Evolutionary conservation across 1,284 basidiomycete genomes (phyloP).

Genomic region (Tylopilus sp.): DNA sequence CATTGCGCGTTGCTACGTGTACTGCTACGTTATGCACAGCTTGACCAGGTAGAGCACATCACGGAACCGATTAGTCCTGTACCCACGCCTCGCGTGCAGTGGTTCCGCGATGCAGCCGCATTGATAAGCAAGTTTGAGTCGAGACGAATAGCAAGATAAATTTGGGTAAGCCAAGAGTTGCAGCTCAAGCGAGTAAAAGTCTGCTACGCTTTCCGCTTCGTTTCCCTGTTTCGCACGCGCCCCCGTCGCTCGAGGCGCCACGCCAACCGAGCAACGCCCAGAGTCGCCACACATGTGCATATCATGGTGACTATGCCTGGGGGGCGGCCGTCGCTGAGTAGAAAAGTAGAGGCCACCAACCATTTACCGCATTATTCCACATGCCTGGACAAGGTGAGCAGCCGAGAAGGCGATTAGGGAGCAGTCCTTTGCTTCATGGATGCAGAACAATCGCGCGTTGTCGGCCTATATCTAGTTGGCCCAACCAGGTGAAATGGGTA

Average conservation of each 20-base stretch:
- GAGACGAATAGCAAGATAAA: not conserved
- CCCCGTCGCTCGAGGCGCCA: constrained; percentile 55
- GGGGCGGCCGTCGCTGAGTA: constrained; percentile 59
- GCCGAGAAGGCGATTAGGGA: not conserved
- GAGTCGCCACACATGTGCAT: constrained; percentile 52
- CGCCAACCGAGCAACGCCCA: constrained; percentile 52
- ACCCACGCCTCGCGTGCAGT: too few species aligned
- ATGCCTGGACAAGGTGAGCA: constrained; percentile 41
- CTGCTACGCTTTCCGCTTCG: not conserved
- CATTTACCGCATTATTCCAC: constrained; percentile 70
- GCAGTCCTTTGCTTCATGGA: constrained; percentile 58
- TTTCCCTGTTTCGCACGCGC: constrained; percentile 15
- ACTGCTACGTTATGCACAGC: too few species aligned
- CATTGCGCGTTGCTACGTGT: too few species aligned
- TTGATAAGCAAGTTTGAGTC: not conserved
- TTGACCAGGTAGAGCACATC: too few species aligned
- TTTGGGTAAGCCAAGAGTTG: not conserved
- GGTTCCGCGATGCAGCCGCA: not conserved
- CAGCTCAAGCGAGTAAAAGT: not conserved
- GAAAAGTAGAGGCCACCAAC: constrained; percentile 68
- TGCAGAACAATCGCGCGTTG: constrained; percentile 62
- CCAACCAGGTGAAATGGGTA: constrained; percentile 41
- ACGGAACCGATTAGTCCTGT: too few species aligned
- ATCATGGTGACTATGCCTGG: constrained; percentile 70
- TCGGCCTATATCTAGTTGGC: constrained; percentile 69